A percentile compares a stretch with the other conserved stretches of the same genome.
These are phyloP conservation scores for Penicillium diatomitis DNA, from an alignment of 495 filamentous ascomycete genomes.

Conservation along the genomic window DNA sequence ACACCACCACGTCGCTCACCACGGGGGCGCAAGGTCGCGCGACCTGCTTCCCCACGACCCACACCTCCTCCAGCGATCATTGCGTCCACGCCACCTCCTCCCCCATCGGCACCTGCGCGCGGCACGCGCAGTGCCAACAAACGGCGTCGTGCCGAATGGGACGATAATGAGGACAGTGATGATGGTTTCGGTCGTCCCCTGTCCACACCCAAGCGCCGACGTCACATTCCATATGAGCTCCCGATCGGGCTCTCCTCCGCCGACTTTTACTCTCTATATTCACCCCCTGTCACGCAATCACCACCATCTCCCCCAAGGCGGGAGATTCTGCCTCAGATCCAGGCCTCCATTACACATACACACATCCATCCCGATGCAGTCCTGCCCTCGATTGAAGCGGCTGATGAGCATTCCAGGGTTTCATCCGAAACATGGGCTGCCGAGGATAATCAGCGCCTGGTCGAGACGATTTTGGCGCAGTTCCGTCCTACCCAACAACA, in stretches of 20 bases:
- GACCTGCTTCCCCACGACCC: conserved; percentile 27
- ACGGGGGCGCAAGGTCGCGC: conserved; percentile 29
- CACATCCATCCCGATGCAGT: conserved; percentile 25
- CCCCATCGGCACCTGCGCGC: conserved; percentile 29
- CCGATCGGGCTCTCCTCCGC: conserved; percentile 56
- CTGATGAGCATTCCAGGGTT: conserved; percentile 12
- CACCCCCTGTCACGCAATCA: conserved; percentile 32
- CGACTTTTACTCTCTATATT: conserved; percentile 53
- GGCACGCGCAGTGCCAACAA: conserved; percentile 53
- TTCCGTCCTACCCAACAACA: conserved; percentile 62
- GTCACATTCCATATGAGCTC: conserved; percentile 55
- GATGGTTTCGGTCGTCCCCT: conserved; percentile 35
- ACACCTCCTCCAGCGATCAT: conserved; percentile 18
- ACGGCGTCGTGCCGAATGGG: conserved; percentile 43
- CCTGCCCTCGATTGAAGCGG: conserved; percentile 33
- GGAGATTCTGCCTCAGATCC: conserved; percentile 5
- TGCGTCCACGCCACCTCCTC: conserved; percentile 26
- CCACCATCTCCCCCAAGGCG: conserved; percentile 25
- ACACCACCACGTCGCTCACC: conserved; percentile 43
- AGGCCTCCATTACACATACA: conserved; percentile 1
- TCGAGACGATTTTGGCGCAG: conserved; percentile 68
- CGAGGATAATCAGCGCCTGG: conserved; percentile 61
- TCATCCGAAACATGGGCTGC: conserved; percentile 45
- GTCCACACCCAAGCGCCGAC: conserved; percentile 59
- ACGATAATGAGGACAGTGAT: conserved; percentile 41